phyloP scores from a whole-genome alignment of 2,329 filamentous ascomycete species.

The Curvularia sp. region DNA sequence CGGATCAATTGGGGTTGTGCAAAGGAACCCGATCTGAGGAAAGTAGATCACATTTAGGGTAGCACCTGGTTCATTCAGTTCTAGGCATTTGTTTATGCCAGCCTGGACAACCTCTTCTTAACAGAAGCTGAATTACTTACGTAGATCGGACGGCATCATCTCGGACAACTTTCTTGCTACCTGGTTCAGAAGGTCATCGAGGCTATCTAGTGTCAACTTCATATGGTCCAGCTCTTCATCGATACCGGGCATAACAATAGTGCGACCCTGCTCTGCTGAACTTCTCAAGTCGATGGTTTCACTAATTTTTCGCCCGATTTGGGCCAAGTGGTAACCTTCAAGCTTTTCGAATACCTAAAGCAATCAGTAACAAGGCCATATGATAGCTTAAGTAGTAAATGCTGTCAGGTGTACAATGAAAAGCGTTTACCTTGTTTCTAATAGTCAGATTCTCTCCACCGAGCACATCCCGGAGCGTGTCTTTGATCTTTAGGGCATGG shows the following conservation, averaged over 20 bases:
- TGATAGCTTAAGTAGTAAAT: neutral
- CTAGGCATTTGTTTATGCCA: too few species aligned
- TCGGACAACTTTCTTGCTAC: constrained; percentile 70
- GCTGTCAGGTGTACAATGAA: too few species aligned
- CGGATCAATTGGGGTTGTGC: constrained; percentile 71
- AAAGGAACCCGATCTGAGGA: constrained; percentile 89
- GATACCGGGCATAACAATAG: constrained; percentile 74
- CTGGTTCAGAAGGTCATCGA: constrained; percentile 74
- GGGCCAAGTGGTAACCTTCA: constrained; percentile 65
- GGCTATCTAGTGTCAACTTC: constrained; percentile 78
- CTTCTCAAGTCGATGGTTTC: constrained; percentile 78
- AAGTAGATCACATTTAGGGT: constrained; percentile 84
- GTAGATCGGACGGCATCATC: constrained; percentile 66
- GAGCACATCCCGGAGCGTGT: constrained; percentile 65
- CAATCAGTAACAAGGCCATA: neutral
- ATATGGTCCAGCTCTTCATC: constrained; percentile 78
- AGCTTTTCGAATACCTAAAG: constrained; percentile 66
- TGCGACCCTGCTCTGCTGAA: constrained; percentile 73
- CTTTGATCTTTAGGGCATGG: constrained; percentile 72
- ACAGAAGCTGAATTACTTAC: constrained; percentile 24
- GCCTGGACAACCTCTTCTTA: neutral
- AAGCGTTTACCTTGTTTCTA: constrained; percentile 58
- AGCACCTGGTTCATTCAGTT: constrained; percentile 18
- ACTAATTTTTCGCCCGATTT: constrained; percentile 74
- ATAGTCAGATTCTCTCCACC: constrained; percentile 63